Conservation (phyloP, 306 rosid species). For the Dryas octopetala region DNA sequence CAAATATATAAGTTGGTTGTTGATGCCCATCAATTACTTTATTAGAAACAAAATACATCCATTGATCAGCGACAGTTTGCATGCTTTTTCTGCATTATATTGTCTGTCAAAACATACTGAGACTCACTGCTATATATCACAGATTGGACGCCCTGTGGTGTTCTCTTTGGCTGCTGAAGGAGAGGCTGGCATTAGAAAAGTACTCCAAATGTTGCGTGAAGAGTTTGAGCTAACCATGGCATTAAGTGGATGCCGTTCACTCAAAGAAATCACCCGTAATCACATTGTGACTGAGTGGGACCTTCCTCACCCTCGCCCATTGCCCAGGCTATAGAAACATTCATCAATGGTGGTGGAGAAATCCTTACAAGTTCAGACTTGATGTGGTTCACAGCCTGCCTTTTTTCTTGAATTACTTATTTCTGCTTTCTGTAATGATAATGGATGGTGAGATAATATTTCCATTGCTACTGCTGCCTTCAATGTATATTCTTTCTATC, state of each 20-base stretch:
- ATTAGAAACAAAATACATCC: neutral
- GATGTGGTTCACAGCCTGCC: neutral
- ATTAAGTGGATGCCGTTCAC: slow-evolving; percentile 83
- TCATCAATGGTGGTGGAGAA: neutral
- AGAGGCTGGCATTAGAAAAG: slow-evolving; percentile 79
- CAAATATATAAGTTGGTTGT: neutral
- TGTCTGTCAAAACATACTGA: neutral
- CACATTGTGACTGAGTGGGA: slow-evolving; percentile 85
- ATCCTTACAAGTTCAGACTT: neutral
- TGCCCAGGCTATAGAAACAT: slow-evolving; percentile 18
- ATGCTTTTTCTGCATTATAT: neutral
- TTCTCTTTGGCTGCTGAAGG: slow-evolving; percentile 93
- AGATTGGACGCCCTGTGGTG: slow-evolving; percentile 97
- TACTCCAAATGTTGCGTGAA: slow-evolving; percentile 75
- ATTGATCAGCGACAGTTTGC: neutral
- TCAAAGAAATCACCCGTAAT: slow-evolving; percentile 83
- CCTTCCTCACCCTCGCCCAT: slow-evolving; percentile 41
- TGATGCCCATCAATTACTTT: neutral
- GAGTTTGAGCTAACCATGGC: slow-evolving; percentile 97
- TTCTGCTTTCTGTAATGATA: slow-evolving; percentile 10
- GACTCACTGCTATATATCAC: neutral
- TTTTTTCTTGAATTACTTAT: neutral
- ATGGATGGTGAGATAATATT: slow-evolving; percentile 15
- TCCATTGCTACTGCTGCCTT: slow-evolving; percentile 19
- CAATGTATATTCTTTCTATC: slow-evolving; percentile 8